Base-by-base conservation (phyloP, 345 rosid species). In the Citrus maxima region DNA sequence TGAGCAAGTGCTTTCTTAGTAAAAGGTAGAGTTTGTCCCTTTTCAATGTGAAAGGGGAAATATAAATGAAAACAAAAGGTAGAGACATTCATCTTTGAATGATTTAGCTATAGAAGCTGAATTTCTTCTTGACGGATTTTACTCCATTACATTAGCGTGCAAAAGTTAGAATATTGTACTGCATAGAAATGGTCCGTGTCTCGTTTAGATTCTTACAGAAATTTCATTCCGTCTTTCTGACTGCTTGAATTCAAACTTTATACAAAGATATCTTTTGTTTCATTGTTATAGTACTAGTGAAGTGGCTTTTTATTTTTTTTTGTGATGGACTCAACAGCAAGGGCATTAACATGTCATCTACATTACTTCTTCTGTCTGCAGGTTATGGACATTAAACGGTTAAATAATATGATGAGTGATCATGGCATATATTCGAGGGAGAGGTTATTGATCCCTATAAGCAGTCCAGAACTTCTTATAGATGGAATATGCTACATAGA, bases 351-450 rank as follows among this genome's bases (percentile, higher is more conserved):
- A n/a, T 38, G 2, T 67, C 51, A 46, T 46, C 18, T 46, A 46
- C 18, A 13, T 24, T 22, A 37, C 74, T 73, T 25, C 19, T 81
- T 78, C 21, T 58, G 56, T 28, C 27, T 83, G 78, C 80, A 93
- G 99, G 98, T 92, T 62, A 84, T 88, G 92, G 95, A 91, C 80
- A 91, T 95, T 72, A 93, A 88, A 82, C 82, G 91, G 8, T 75
- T 95, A 64, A 95, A 95, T 83, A 95, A 92, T 86, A 92, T 92
- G 93, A 93, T 87, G 90, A 93, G 97, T 51, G 98, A 95, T 81
- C 97, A 92, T 38, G 97, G 92, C 34, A 93, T 93, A 25, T 85
- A 91, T 79, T 93, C 98, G 6, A 90, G 96, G 85, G 95, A 93
- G 83, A 91, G 98, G 77, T 82, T 95, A 27, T 84, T 95, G 70